Percentiles rank a stretch among this genome's conserved stretches.
Conservation (phyloP, 2,329 filamentous ascomycete genomes). For the Escovopsis weberi region DNA sequence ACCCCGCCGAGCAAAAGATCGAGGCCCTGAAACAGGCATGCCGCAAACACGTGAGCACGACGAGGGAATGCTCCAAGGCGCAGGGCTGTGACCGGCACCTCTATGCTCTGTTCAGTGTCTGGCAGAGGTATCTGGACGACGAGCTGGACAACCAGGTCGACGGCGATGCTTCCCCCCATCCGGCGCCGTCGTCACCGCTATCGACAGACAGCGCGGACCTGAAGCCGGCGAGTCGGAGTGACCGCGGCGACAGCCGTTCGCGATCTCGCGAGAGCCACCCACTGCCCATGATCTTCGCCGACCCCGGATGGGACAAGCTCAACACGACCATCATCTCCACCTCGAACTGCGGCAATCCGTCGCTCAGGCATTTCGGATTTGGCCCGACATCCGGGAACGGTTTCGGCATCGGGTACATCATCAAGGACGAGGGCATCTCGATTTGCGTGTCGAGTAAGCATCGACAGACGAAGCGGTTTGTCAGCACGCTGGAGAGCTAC, state of each 20-base stretch:
- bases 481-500: slow-evolving; percentile 82
- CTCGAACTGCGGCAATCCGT: slow-evolving; percentile 97
- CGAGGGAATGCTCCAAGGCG: slow-evolving; percentile 75
- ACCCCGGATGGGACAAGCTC: slow-evolving; percentile 83
- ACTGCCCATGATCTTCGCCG: slow-evolving; percentile 71
- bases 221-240: slow-evolving; percentile 13
- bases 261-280: slow-evolving; percentile 30
- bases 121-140: slow-evolving; percentile 77
- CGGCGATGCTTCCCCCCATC: slow-evolving; percentile 51
- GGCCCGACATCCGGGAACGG: slow-evolving; percentile 87
- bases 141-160: slow-evolving; percentile 35
- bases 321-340: slow-evolving; percentile 92
- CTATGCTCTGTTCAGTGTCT: slow-evolving; percentile 86
- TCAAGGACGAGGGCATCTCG: slow-evolving; percentile 64
- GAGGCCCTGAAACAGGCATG: slow-evolving; percentile 74
- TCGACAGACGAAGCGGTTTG: slow-evolving; percentile 77
- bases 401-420: slow-evolving; percentile 97
- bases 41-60: slow-evolving; percentile 64
- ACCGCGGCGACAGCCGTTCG: slow-evolving; percentile 40
- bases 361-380: slow-evolving; percentile 89
- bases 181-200: slow-evolving; percentile 26
- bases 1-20: slow-evolving; percentile 68
- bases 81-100: slow-evolving; percentile 86
- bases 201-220: slow-evolving; percentile 17
- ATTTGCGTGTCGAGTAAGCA: slow-evolving; percentile 93